These are phyloP conservation scores for Cryptosporidium meleagridis DNA, from an alignment of 169 alveolate genomes.

Conservation along the genomic window DNA sequence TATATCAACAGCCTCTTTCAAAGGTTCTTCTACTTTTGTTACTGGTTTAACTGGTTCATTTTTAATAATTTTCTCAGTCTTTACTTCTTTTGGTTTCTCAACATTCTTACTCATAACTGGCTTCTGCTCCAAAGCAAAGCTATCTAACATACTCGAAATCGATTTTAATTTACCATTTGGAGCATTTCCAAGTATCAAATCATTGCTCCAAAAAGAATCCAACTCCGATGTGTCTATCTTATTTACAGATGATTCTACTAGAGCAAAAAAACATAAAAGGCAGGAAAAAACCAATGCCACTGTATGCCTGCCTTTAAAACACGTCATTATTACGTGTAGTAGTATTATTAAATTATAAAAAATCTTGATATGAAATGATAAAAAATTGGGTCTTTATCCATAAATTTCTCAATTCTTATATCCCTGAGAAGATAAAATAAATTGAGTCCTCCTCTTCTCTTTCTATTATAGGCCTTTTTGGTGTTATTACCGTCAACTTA, in stretches of 20 bases:
- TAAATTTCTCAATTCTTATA: not conserved
- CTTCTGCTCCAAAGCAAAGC: not conserved
- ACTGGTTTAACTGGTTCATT: not conserved
- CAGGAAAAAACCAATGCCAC: not conserved
- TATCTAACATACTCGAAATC: not conserved
- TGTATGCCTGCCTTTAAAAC: not conserved
- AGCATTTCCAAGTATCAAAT: not conserved
- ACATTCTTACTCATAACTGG: not conserved
- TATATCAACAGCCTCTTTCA: not conserved
- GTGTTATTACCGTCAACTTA: not conserved
- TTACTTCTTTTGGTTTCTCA: not conserved
- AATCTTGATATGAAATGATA: not conserved
- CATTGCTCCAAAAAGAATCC: not conserved
- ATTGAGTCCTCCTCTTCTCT: not conserved
- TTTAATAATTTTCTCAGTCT: not conserved
- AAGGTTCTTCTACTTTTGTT: not conserved
- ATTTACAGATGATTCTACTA: not conserved
- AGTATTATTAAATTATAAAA: not conserved
- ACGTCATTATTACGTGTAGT: not conserved
- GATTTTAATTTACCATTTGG: not conserved
- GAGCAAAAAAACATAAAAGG: not conserved
- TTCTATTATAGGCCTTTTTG: not conserved
- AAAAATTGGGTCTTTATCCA: too few species aligned
- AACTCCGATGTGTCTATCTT: not conserved
- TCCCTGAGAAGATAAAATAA: not conserved